phyloP scores from a whole-genome alignment of 768 basidiomycete genomes.

The Porphyrellus cyaneotinctus region DNA sequence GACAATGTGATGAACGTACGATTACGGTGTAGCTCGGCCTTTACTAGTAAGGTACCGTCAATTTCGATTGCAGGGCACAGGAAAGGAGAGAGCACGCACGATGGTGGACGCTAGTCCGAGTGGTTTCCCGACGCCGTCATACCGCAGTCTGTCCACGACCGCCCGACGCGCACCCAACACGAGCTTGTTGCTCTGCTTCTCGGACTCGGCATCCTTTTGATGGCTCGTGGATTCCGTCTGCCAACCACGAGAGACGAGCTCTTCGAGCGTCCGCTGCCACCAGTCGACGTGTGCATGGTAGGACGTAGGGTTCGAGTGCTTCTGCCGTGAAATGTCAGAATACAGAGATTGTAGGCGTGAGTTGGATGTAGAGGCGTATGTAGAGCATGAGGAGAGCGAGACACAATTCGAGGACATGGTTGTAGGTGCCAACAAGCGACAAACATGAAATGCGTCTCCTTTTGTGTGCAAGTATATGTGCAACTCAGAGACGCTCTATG shows the following conservation, averaged over 20 bases:
- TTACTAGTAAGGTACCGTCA: slow-evolving; percentile 45
- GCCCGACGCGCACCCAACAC: slow-evolving; percentile 53
- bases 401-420: slow-evolving; percentile 18
- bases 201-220: slow-evolving; percentile 7
- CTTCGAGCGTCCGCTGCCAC: slow-evolving; percentile 75
- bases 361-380: slow-evolving; percentile 29
- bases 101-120: slow-evolving; percentile 66
- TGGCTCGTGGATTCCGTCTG: slow-evolving; percentile 32
- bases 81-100: slow-evolving; percentile 46
- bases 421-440: slow-evolving; percentile 1
- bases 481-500: no score
- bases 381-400: slow-evolving; percentile 23
- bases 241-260: slow-evolving; percentile 54
- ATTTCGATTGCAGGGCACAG: slow-evolving; percentile 2
- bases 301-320: slow-evolving; percentile 77
- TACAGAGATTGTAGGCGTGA: slow-evolving; percentile 76
- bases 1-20: slow-evolving; percentile 44
- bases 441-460: slow-evolving; percentile 6
- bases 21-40: slow-evolving; percentile 59
- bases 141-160: slow-evolving; percentile 56
- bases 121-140: slow-evolving; percentile 72
- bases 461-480: no score
- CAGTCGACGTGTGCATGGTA: slow-evolving; percentile 80
- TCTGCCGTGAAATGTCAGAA: slow-evolving; percentile 82
- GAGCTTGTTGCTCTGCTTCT: slow-evolving; percentile 44